Conservation (phyloP, 306 rosid species). For the Dryas drummondii region DNA sequence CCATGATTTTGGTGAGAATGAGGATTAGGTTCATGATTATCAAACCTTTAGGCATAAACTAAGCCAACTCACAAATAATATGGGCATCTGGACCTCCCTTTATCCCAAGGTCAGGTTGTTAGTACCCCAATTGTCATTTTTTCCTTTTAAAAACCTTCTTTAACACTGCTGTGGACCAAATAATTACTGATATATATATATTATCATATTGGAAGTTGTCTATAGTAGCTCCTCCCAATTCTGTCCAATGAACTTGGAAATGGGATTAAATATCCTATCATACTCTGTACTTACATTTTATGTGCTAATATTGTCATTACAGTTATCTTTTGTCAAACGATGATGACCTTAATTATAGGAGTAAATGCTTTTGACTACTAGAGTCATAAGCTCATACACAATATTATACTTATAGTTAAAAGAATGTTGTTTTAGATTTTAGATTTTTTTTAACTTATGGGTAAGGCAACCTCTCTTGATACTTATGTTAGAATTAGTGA, state of each 20-base stretch:
- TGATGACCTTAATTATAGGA: no score
- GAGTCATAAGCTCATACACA: no score
- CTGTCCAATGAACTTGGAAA: conserved; percentile 22
- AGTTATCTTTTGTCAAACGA: no score
- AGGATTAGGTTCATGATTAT: conserved; percentile 54
- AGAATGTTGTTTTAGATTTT: neutral
- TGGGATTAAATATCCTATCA: neutral
- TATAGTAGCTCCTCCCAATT: conserved; percentile 6
- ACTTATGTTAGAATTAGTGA: neutral
- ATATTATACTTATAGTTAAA: no score
- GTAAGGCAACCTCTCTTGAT: neutral
- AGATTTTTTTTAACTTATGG: neutral
- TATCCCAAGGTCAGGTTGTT: conserved; percentile 33
- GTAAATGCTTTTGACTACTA: no score
- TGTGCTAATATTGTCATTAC: no score
- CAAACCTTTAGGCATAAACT: conserved; percentile 26
- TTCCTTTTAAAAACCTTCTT: neutral
- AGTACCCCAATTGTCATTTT: neutral
- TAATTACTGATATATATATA: conserved; percentile 2
- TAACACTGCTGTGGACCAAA: conserved; percentile 17
- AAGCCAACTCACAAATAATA: conserved; percentile 24
- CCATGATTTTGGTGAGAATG: conserved; percentile 57
- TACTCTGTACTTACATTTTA: no score
- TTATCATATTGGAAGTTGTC: conserved; percentile 8
- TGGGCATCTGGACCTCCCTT: conserved; percentile 18